Percentiles rank a stretch among this genome's conserved stretches.
phyloP scores from a whole-genome alignment of 805 yeast genomes.

The Ogataea polymorpha region DNA sequence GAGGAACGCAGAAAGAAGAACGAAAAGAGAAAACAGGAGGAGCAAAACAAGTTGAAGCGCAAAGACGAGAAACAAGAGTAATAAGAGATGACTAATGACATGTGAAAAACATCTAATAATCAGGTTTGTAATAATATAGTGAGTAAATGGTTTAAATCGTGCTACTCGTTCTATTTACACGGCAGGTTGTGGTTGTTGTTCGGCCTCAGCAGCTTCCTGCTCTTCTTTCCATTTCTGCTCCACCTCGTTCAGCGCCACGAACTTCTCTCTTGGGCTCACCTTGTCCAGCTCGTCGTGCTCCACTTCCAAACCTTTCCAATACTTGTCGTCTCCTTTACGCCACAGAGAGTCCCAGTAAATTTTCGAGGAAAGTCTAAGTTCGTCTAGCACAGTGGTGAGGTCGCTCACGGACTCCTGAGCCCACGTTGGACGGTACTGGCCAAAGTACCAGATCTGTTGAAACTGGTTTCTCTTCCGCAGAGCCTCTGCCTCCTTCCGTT shows the following conservation, averaged over 20 bases:
- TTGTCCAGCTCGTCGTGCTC: constrained; percentile 56
- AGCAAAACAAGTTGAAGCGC: not conserved
- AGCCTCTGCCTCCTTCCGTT: constrained; percentile 55
- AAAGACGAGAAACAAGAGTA: not conserved
- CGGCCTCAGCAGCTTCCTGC: constrained; percentile 5
- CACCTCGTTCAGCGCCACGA: constrained; percentile 61
- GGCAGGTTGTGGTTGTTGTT: constrained; percentile 2
- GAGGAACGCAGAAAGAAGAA: constrained; percentile 32
- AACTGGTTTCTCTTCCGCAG: constrained; percentile 70
- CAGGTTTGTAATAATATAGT: not conserved
- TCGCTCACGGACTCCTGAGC: constrained; percentile 92
- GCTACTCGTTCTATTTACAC: constrained; percentile 7
- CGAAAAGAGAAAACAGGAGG: constrained; percentile 6
- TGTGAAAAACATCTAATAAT: not conserved
- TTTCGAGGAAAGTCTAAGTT: constrained; percentile 46
- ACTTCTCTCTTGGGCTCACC: constrained; percentile 65
- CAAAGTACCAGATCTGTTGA: constrained; percentile 82
- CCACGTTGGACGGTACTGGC: constrained; percentile 86
- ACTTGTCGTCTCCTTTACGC: constrained; percentile 76
- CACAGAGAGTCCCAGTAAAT: constrained; percentile 83
- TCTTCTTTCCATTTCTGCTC: constrained; percentile 34
- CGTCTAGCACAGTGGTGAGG: constrained; percentile 65
- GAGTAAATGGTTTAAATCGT: not conserved
- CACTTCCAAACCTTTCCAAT: constrained; percentile 64
- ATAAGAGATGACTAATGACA: constrained; percentile 1